Evolutionary conservation across 768 basidiomycete genomes (phyloP), one percentile per base, ranked within the genome.

Genomic region (Boletus pseudopeckii): DNA sequence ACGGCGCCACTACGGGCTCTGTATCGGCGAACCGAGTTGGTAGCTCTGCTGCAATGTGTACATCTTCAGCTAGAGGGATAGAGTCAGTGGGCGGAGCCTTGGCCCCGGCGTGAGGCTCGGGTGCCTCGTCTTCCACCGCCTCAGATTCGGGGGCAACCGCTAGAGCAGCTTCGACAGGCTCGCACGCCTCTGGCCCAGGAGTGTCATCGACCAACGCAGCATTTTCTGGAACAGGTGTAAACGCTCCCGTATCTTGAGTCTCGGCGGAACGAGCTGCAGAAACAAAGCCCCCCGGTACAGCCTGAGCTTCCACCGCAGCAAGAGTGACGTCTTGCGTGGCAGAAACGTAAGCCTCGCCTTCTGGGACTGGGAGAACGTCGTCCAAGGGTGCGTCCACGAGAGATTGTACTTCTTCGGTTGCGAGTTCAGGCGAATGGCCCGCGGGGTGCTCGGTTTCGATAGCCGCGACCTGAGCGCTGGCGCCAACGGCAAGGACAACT

Each of bases 191-290:
- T 13, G 38, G 20, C 17, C 44, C 40, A 18, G 26, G 36, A 13
- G 47, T 55, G 22, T 62, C 63, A 30, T 65, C 32, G 28, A 52
- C 36, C 18, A 30, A 39, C 10, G 10, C 24, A 10, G 22, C 15
- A 10, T 18, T 28, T 43, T 55, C 51, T 34, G 36, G 45, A 34
- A 52, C 37, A n/a, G 49, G 46, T 17, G 44, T 39, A 7, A 44
- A 30, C 5, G 20, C 30, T 8, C 22, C 45, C 26, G 6, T 17
- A 11, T 55, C 60, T 20, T 24, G 45, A 15, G 30, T 46, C 8
- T 47, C 42, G 39, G 18, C 33, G 26, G 24, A 17, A 47, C 0
- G 8, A 46, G n/a, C 55, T 17, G 41, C 22, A n/a, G 48, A 39
- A 40, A 48, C 36, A 18, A 39, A 13, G 44, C 33, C 14, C 26